Base-by-base conservation (phyloP, 2,329 filamentous ascomycete species). In the Aureobasidium musti region DNA sequence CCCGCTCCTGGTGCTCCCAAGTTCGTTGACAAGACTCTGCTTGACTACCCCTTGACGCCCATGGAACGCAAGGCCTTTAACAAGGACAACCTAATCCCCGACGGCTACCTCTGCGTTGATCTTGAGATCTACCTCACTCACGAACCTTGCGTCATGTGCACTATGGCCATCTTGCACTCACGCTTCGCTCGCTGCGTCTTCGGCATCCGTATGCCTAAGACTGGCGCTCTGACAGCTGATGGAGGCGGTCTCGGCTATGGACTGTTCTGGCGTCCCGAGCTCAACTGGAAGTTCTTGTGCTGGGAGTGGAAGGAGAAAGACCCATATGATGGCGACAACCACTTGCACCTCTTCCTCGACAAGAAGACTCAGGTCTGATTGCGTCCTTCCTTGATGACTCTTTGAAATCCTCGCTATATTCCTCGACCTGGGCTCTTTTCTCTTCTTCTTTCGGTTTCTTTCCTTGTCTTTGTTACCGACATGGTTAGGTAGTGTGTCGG, bases 111-210 rank as follows among this genome's bases (percentile, higher is more conserved):
- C 23, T 98, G 94, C 79, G 92, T 96, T 71, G 91, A 92, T 65
- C 84, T 99, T 35, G 94, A 98, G 77, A 86, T 99, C 66, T 98
- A 97, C 79, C 83, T 96, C 68, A 97, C 93, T 2, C 93, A 98
- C 74, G 95, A 99, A 79, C 95, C 95, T 5, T 99, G 95, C 76
- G 86, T 96, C 68, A 96, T 96, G 86, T 99, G 95, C 79, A 92
- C 91, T 41, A 98, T 98, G 95, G 95, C 91, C 1, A 90, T 98
- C 72, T 83, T 98, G 26, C 93, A 98, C 76, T 97, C 94, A 10
- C 87, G 95, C 60, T 97, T 99, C 83, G 89, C 91, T 52, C 88
- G 90, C 63, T 90, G 93, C 61, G 84, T 96, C 45, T 96, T 97
- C 78, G 87, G 86, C 69, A 84, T 88, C 69, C 86, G 91, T 65